Evolutionary conservation across 2,329 filamentous ascomycete genomes (phyloP), one percentile per base, ranked within the genome.

Genomic region (Aureobasidium melanogenum): DNA sequence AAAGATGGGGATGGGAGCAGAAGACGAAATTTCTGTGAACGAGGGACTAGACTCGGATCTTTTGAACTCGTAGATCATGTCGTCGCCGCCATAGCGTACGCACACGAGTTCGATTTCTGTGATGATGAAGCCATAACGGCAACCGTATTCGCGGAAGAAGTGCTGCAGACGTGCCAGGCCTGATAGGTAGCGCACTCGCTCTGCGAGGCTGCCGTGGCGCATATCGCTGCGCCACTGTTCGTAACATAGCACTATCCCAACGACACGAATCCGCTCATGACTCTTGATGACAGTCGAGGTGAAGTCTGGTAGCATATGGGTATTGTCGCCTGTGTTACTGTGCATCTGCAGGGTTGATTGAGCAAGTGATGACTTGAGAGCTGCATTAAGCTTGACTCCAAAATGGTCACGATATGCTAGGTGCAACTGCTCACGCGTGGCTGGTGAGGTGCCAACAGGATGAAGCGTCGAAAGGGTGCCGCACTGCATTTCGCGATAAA

Each of bases 181-280:
- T 55, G 88, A 87, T 22, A 97, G 86, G 77, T 97, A 97, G 75
- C 93, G 86, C 62, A 96, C 89, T 62, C 89, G 88, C 75, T 91
- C 88, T 73, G 91, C 84, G 65, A 92, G 90, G 15, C 36, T 15
- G 73, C 95, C 90, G 63, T 87, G 85, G 63, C 91, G 89, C 89
- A 96, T 96, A 64, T 89, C 89, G 0, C 91, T 94, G 80, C 96
- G 96, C 88, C 95, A 97, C 68, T 89, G 87, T 74, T 96, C 89
- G 71, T 93, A 97, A 72, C 86, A 88, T 76, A 93, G 93, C 68
- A 95, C 88, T n/a, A 97, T 82, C 7, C 93, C 89, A 52, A 93
- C 86, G 14, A 91, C 82, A 34, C 88, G 85, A 77, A 58, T 48
- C 79, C 76, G 65, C 73, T 73, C 69, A 80, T 78, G 60, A 81